Conservation (phyloP, 305 asterid genomes). For the Fraxinus greggii region DNA sequence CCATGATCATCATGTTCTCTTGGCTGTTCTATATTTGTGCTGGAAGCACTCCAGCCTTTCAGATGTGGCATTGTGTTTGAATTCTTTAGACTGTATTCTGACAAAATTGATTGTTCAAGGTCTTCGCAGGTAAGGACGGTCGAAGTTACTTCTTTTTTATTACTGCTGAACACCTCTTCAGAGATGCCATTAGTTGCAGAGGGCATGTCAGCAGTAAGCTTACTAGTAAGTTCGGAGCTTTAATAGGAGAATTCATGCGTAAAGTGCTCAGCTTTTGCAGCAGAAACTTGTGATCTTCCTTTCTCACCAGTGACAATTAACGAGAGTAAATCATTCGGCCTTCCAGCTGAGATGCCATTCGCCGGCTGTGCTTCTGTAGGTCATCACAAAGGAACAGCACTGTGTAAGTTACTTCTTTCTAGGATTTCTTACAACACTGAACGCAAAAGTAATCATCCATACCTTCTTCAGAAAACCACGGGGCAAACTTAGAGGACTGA, state of each 20-base stretch:
- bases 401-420: slow-evolving; percentile 13
- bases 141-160: slow-evolving; percentile 45
- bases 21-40: slow-evolving; percentile 38
- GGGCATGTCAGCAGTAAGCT: slow-evolving; percentile 27
- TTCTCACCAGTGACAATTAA: slow-evolving; percentile 67
- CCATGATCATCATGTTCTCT: slow-evolving; percentile 54
- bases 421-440: slow-evolving; percentile 8
- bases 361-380: slow-evolving; percentile 43
- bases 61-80: slow-evolving; percentile 31
- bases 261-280: slow-evolving; percentile 30
- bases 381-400: slow-evolving; percentile 8
- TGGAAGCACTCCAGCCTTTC: slow-evolving; percentile 34
- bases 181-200: slow-evolving; percentile 46
- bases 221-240: slow-evolving; percentile 35
- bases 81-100: slow-evolving; percentile 55
- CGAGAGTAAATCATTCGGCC: slow-evolving; percentile 65
- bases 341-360: slow-evolving; percentile 39
- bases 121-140: slow-evolving; percentile 84
- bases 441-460: slow-evolving; percentile 8
- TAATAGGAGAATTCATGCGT: slow-evolving; percentile 22
- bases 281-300: slow-evolving; percentile 43
- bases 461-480: slow-evolving; percentile 93
- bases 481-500: slow-evolving; percentile 79
- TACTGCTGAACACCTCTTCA: slow-evolving; percentile 36
- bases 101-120: slow-evolving; percentile 84